Evolutionary conservation across 106 monocot genomes (phyloP).

Genomic region (Acanthochlamys bracteata): DNA sequence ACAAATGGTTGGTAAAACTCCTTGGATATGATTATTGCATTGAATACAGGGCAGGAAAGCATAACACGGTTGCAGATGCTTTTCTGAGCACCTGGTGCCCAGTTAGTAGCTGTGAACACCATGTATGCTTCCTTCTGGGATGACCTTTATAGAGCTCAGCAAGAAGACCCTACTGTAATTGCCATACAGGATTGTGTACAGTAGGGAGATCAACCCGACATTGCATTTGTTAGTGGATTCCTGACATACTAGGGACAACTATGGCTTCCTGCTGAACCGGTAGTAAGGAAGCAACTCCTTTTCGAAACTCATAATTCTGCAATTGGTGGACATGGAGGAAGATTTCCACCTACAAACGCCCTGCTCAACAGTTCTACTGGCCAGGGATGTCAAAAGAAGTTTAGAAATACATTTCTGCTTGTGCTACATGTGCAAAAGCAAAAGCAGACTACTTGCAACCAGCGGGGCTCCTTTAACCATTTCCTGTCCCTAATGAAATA

Average conservation of each 20-base stretch:
- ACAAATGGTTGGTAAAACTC: neutral
- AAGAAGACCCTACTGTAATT: no score
- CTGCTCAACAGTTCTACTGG: neutral
- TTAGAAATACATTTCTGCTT: neutral
- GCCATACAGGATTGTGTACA: no score
- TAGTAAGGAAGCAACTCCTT: neutral
- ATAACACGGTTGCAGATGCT: neutral
- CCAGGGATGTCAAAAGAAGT: neutral
- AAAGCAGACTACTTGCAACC: neutral
- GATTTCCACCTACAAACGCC: neutral
- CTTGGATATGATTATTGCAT: constrained; percentile 1
- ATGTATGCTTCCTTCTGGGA: no score
- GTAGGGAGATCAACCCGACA: neutral
- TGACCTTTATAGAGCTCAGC: no score
- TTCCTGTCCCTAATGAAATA: neutral
- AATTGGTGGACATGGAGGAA: neutral
- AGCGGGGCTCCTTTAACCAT: constrained; percentile 1
- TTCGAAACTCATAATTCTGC: neutral
- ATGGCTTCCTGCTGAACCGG: neutral
- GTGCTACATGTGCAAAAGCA: neutral
- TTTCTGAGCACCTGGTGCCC: neutral
- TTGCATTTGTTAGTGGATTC: neutral
- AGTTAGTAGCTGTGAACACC: neutral
- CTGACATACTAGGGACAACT: neutral
- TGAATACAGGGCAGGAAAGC: neutral